These are phyloP conservation scores for Yamadazyma diddensiae DNA, from an alignment of 1,139 yeast species.

Conservation along the genomic window DNA sequence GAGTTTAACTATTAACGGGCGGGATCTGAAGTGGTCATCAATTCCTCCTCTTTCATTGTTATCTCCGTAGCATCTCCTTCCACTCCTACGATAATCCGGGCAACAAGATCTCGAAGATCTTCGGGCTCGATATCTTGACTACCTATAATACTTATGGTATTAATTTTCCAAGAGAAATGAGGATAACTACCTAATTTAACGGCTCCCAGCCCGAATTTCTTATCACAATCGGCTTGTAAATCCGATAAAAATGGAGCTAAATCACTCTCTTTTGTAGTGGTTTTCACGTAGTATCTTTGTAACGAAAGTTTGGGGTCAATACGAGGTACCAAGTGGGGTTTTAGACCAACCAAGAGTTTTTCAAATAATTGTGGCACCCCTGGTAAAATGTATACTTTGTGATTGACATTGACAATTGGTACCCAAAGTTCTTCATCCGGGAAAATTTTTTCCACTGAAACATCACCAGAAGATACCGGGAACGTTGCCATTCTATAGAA, in stretches of 20 bases:
- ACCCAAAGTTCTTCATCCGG: conserved; percentile 70
- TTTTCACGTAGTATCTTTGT: conserved; percentile 59
- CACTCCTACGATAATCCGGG: conserved; percentile 41
- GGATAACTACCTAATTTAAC: conserved; percentile 85
- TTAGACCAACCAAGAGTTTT: conserved; percentile 38
- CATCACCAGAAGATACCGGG: conserved; percentile 38
- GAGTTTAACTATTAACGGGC: too few species aligned
- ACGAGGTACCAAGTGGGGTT: conserved; percentile 23
- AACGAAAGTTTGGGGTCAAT: conserved; percentile 23
- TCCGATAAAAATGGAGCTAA: conserved; percentile 62
- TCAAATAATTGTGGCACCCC: conserved; percentile 78
- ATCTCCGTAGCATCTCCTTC: conserved; percentile 53
- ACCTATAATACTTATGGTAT: conserved; percentile 74
- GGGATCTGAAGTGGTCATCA: conserved; percentile 18
- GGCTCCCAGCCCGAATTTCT: conserved; percentile 26
- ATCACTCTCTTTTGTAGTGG: conserved; percentile 58
- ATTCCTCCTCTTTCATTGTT: conserved; percentile 52
- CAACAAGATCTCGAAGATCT: conserved; percentile 44
- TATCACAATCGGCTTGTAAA: conserved; percentile 47
- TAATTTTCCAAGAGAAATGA: conserved; percentile 59
- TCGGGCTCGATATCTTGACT: conserved; percentile 31
- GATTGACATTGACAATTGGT: conserved; percentile 66
- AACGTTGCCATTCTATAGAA: conserved; percentile 77
- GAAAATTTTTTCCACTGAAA: conserved; percentile 53
- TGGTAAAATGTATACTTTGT: conserved; percentile 68